Evolutionary conservation across 768 basidiomycete species (phyloP), one percentile per base, ranked within the genome.

Genomic region (Auricularia auricula-judae): DNA sequence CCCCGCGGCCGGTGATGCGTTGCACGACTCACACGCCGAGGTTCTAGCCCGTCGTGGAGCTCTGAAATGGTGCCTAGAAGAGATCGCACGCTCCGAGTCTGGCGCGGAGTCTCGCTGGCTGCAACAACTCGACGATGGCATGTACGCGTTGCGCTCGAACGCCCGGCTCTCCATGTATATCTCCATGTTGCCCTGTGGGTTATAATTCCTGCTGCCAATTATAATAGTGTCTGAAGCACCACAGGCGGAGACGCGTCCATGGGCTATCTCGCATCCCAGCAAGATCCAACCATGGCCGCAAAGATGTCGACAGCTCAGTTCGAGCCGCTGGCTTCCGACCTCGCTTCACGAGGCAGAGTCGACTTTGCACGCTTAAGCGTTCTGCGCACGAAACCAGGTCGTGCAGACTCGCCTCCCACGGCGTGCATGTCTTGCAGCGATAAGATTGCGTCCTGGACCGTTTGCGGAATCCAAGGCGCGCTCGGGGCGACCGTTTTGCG

Each of bases 21-120:
- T 97, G 18, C 93, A 95, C 70, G 95, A 97, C 70, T 87, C 83
- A 62, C 95, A 98, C 73, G 95, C 95, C 10, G 95, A 98, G 74
- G 83, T 95, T 23, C 79, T 97, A n/a, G 93, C 93, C 1, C 82
- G 92, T 21, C 80, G 95, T 36, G 86, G 87, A 8, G 85, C 88
- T 0, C 72, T 87, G 53, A 81, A 86, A 33, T 98, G 93, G 92
- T 76, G 93, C 59, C 73, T 93, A 36, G 84, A 88, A 65, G 91
- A 97, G 73, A 78, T 87, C 16, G 62, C 66, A 66, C 66, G 70
- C 64, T 59, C 62, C 18, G 53, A 53, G 61, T 39, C 47, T n/a
- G 56, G 56, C 51, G 68, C 66, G 36, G 75, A 73, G 2, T 87
- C 87, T 1, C 67, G 67, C 10, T 88, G 85, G 87, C 76, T 87